phyloP scores from a whole-genome alignment of 495 filamentous ascomycete species.

The Penicillium silybi region DNA sequence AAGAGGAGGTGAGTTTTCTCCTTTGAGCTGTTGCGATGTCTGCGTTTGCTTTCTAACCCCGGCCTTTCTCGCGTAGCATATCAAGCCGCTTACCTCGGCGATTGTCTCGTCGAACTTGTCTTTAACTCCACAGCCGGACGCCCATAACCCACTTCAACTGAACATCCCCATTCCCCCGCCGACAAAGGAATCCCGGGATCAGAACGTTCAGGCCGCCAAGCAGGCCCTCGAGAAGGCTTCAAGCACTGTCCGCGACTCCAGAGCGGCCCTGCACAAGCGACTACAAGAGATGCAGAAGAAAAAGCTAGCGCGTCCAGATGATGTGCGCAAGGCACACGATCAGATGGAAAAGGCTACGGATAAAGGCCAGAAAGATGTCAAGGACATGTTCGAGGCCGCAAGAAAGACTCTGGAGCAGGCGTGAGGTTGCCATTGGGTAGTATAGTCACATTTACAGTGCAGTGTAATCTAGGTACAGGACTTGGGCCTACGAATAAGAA shows the following conservation, averaged over 20 bases:
- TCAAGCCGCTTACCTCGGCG: slow-evolving; percentile 69
- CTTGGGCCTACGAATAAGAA: not conserved
- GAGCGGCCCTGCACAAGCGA: slow-evolving; percentile 58
- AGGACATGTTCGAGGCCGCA: slow-evolving; percentile 62
- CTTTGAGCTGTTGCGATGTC: not conserved
- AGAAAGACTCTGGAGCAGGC: slow-evolving; percentile 54
- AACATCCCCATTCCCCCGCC: slow-evolving; percentile 66
- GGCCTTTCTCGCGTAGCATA: slow-evolving; percentile 38
- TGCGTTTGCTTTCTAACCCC: not conserved
- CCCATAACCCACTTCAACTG: slow-evolving; percentile 66
- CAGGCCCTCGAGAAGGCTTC: slow-evolving; percentile 59
- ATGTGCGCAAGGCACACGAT: slow-evolving; percentile 60
- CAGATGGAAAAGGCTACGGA: slow-evolving; percentile 75
- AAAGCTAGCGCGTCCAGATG: slow-evolving; percentile 59
- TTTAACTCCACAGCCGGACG: slow-evolving; percentile 67
- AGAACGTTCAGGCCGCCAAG: slow-evolving; percentile 51
- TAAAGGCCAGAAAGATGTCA: slow-evolving; percentile 62
- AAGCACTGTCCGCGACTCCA: slow-evolving; percentile 49
- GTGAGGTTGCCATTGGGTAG: slow-evolving; percentile 11
- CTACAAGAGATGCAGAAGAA: slow-evolving; percentile 56
- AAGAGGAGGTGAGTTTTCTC: slow-evolving; percentile 51
- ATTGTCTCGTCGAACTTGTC: slow-evolving; percentile 64
- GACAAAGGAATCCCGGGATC: slow-evolving; percentile 58
- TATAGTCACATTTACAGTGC: slow-evolving; percentile 12
- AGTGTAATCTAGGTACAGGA: slow-evolving; percentile 23